These are phyloP conservation scores for Candida multigemmis DNA, from an alignment of 805 yeast genomes.

Conservation along the genomic window DNA sequence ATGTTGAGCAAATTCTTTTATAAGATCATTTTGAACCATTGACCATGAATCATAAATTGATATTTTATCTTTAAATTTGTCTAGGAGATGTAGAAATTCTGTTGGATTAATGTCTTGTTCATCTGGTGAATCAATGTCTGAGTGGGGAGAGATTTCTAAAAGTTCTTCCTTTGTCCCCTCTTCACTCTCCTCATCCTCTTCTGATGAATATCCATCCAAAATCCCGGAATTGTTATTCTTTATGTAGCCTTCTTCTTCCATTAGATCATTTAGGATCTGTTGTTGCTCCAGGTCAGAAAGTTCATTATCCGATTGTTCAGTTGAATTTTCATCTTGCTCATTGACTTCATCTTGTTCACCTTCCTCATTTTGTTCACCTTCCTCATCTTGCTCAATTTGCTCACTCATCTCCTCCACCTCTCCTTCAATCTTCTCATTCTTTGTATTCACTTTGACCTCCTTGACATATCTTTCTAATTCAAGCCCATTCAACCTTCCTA, in stretches of 20 bases:
- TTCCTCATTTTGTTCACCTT: slow-evolving; percentile 3
- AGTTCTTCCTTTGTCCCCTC: slow-evolving; percentile 6
- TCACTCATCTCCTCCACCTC: slow-evolving; percentile 4
- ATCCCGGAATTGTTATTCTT: too few species aligned
- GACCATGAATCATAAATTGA: slow-evolving; percentile 29
- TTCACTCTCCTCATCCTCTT: slow-evolving; percentile 12
- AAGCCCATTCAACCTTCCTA: slow-evolving; percentile 17
- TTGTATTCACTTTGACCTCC: slow-evolving; percentile 2
- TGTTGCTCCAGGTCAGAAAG: background rate
- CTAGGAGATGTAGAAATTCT: slow-evolving; percentile 17
- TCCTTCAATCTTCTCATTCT: slow-evolving; percentile 1
- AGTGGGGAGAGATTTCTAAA: slow-evolving; percentile 1
- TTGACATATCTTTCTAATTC: slow-evolving; percentile 1
- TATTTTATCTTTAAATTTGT: slow-evolving; percentile 12
- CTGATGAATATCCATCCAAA: slow-evolving; percentile 14
- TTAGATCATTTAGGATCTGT: slow-evolving; percentile 1
- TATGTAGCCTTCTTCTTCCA: slow-evolving; percentile 2
- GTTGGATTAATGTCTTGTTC: slow-evolving; percentile 1
- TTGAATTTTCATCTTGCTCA: slow-evolving; percentile 3
- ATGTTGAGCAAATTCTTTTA: slow-evolving; percentile 13
- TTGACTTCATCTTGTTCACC: slow-evolving; percentile 4
- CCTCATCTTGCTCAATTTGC: slow-evolving; percentile 4
- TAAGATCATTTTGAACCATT: slow-evolving; percentile 25
- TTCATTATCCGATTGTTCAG: slow-evolving; percentile 2
- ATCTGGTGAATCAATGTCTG: slow-evolving; percentile 1